Base-by-base conservation (phyloP, 129 eudicot species). In the Flaveria linearis region DNA sequence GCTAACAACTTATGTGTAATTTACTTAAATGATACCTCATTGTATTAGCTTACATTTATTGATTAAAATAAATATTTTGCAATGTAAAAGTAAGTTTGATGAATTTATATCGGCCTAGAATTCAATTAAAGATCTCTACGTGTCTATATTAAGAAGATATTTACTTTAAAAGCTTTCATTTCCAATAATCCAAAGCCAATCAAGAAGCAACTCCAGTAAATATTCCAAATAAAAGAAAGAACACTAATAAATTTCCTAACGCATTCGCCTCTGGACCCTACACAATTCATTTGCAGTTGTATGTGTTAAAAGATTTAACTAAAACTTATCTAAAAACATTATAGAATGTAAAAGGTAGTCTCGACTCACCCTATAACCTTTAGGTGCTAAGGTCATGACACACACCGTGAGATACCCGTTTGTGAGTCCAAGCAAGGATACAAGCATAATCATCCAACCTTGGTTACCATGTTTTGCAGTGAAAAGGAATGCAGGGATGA, bases 231-330 rank as follows among this genome's bases (percentile, higher is more conserved):
- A 57, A 57, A 9, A 45, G 30, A 11, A 18, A 57, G 5, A 52
- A 52, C 10, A 52, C 58, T 52, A 52, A n/a, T 17, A 52, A 52
- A n/a, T 52, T 52, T 52, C 58, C 58, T 52, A 52, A 52, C 58
- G 22, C 20, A 17, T 52, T 52, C 16, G 58, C 58, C 7, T 52
- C 11, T 17, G 9, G 58, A 52, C 58, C 22, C 20, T 52, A 8
- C 58, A n/a, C 5, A 52, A 52, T 1, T 52, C 13, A 45, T 36
- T 36, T 36, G 7, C 41, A 7, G 5, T 8, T 14, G 10, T 52
- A 52, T n/a, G 20, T 52, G 11, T 52, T 52, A 15, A 15, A 51
- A 52, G 9, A 13, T n/a, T 52, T 52, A 1, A 52, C 20, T 52
- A 52, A 7, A 52, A 52, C 50, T 52, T 15, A 52, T 6, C 7